Conservation (phyloP, 768 basidiomycete species). For the Tylopilus cervinicoccineus region DNA sequence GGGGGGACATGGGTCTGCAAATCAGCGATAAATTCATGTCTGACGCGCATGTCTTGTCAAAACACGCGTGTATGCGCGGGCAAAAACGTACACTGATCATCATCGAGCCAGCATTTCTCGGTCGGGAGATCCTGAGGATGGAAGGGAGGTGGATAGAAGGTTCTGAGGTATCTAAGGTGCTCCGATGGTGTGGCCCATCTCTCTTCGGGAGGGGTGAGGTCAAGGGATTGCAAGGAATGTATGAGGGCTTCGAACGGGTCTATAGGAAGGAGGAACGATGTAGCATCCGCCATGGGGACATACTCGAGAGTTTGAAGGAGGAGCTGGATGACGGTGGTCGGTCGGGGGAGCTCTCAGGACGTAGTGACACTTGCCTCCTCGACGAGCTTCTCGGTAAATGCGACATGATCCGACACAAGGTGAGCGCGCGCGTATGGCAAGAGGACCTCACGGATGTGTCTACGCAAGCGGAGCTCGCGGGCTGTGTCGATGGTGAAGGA, state of each 20-base stretch:
- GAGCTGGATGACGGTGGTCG: constrained; percentile 33
- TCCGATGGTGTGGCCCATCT: constrained; percentile 33
- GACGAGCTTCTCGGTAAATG: constrained; percentile 48
- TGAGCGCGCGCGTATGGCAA: constrained; percentile 51
- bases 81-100: constrained; percentile 31
- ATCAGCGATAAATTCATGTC: constrained; percentile 23
- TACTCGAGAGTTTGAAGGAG: constrained; percentile 36
- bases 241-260: constrained; percentile 52
- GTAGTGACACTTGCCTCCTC: constrained; percentile 34
- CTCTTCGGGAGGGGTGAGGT: constrained; percentile 41
- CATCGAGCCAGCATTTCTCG: constrained; percentile 36
- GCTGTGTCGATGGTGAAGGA: constrained; percentile 17
- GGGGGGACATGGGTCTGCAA: constrained; percentile 38
- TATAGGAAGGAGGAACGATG: constrained; percentile 46
- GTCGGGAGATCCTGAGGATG: constrained; percentile 30
- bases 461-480: constrained; percentile 23
- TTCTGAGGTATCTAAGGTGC: constrained; percentile 17
- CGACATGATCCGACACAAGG: constrained; percentile 51
- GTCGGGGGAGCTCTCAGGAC: background rate
- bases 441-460: constrained; percentile 53
- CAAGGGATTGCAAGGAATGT: constrained; percentile 29
- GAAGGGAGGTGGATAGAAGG: constrained; percentile 11
- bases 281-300: constrained; percentile 48
- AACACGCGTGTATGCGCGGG: constrained; percentile 16
- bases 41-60: constrained; percentile 9